Evolutionary conservation across 73 alveolate species (phyloP).

Genomic region (Chromera velia): DNA sequence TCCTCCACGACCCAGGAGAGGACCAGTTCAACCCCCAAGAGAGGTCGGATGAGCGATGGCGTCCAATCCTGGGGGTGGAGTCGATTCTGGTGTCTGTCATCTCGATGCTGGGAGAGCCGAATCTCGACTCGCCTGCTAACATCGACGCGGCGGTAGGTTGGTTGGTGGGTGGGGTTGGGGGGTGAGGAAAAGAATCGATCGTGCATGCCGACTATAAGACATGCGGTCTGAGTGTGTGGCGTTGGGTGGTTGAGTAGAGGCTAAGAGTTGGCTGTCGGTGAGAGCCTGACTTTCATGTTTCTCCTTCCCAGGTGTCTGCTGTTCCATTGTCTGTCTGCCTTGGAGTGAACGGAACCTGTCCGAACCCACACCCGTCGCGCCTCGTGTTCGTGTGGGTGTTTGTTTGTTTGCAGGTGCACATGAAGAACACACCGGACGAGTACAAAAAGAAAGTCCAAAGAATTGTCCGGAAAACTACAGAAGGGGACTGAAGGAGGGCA

Average conservation of each 20-base stretch:
- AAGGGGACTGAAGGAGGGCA: background rate
- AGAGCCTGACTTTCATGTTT: no score
- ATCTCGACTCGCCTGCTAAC: slow-evolving; percentile 69
- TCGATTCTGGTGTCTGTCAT: slow-evolving; percentile 60
- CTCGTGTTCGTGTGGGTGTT: background rate
- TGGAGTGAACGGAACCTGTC: no score
- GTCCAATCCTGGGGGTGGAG: slow-evolving; percentile 77
- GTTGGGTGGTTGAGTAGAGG: no score
- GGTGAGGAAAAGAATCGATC: background rate
- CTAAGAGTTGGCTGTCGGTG: no score
- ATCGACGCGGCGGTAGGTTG: slow-evolving; percentile 78
- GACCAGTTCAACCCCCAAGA: slow-evolving; percentile 58
- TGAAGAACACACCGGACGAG: background rate
- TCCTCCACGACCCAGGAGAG: slow-evolving; percentile 58
- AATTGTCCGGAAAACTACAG: background rate
- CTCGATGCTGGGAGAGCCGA: slow-evolving; percentile 69
- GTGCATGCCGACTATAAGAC: background rate
- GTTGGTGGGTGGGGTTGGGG: no score
- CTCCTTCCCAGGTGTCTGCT: no score
- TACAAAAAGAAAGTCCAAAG: background rate
- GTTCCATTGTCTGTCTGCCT: no score
- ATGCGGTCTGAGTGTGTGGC: background rate
- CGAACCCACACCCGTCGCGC: no score
- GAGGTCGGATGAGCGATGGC: slow-evolving; percentile 84
- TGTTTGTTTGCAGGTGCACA: background rate